Evolutionary conservation across 169 alveolate genomes (phyloP), one percentile per base, ranked within the genome.

Genomic region (Babesia ovata): DNA sequence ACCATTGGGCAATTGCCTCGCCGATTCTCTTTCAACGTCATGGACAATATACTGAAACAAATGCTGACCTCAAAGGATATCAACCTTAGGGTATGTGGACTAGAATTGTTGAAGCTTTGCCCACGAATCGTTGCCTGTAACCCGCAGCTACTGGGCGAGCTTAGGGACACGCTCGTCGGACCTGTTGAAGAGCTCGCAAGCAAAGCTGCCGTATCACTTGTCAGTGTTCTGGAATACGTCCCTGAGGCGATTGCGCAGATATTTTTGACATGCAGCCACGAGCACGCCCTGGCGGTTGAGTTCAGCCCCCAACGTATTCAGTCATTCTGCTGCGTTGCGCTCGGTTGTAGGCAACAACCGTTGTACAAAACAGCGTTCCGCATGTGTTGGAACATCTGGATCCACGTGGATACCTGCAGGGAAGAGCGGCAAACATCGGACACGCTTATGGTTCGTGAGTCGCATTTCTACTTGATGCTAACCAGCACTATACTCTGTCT

Each of bases 341-440:
- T 81, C 8, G 73, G 77, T 7, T 81, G 79, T 59, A 52, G 71
- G 19, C 17, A 6, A 0, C 48, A 57, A 33, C 44, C 11, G 29
- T 4, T 44, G 10, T 46, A 42, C 29, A 49, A 28, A 44, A 24
- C 59, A 54, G 74, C 72, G 26, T 65, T 69, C 45, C 72, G 88
- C 63, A 81, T 81, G 88, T 42, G 75, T 12, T 81, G 88, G 88
- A 42, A 67, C 12, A 28, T 81, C 24, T 71, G 74, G 70, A 42
- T 79, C 22, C 60, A 61, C 19, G 22, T 79, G 8, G 87, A 79
- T 9, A 7, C 21, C 8, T 39, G 33, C 8, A 12, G 73, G 9
- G 59, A 42, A 13, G 19, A 52, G 53, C 36, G 39, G 36, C 29
- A 52, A 46, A 49, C 9, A 42, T 49, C 45, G 33, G 85, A 67